Conservation (phyloP, 2,329 filamentous ascomycete genomes). For the Fusarium sp. region DNA sequence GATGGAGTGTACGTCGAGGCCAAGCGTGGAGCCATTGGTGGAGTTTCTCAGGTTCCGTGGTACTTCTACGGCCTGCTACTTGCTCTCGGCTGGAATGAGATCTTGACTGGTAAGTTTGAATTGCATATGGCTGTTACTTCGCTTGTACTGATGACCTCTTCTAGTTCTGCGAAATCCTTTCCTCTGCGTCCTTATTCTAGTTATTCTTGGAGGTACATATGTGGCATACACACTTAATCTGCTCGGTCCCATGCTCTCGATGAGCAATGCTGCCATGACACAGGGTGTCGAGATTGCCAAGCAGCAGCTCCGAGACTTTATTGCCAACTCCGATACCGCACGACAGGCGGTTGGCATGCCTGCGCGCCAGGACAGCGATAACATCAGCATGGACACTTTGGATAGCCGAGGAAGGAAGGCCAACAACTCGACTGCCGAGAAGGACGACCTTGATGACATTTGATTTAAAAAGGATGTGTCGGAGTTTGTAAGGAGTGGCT, state of each 20-base stretch:
- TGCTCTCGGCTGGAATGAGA: constrained; percentile 98
- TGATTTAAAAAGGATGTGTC: constrained; percentile 55
- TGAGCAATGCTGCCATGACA: constrained; percentile 86
- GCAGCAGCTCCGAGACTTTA: constrained; percentile 87
- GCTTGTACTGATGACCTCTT: constrained; percentile 17
- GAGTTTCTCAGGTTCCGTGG: constrained; percentile 90
- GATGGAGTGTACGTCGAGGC: constrained; percentile 98
- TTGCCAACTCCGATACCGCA: constrained; percentile 87
- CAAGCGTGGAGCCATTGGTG: constrained; percentile 95
- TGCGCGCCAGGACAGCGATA: constrained; percentile 56
- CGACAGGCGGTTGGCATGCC: constrained; percentile 85
- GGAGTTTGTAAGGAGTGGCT: constrained; percentile 27
- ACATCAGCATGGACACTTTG: constrained; percentile 68
- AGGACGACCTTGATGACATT: constrained; percentile 68
- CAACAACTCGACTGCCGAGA: constrained; percentile 49
- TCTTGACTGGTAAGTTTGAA: constrained; percentile 80
- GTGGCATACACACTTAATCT: constrained; percentile 94
- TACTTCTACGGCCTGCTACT: constrained; percentile 94
- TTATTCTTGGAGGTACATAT: constrained; percentile 81
- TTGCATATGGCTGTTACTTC: background rate
- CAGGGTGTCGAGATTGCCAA: constrained; percentile 94
- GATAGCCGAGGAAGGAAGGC: constrained; percentile 67
- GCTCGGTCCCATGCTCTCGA: constrained; percentile 94
- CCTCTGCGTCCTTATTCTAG: constrained; percentile 88
- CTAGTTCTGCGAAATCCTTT: constrained; percentile 91